Conservation (phyloP, 768 basidiomycete species). For the Neoboletus magnificus region DNA sequence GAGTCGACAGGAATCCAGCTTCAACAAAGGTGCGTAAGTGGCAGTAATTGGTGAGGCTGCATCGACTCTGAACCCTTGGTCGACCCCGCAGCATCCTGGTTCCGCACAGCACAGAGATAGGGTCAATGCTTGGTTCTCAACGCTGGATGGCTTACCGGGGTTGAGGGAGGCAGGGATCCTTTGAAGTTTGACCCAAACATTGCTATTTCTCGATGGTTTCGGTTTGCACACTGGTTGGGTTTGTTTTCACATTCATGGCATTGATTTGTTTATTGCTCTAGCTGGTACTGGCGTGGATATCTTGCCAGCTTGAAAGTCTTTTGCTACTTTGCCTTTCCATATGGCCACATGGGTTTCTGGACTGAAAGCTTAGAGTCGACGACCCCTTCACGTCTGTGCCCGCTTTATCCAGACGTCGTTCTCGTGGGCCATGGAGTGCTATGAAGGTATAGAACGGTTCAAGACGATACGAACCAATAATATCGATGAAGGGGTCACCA, state of each 20-base stretch:
- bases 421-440: not conserved
- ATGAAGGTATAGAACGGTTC: not conserved
- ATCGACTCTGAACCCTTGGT: not conserved
- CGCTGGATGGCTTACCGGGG: constrained; percentile 6
- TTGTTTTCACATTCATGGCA: not conserved
- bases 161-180: constrained; percentile 6
- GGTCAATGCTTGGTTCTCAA: not conserved
- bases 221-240: not conserved
- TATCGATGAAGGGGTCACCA: not conserved
- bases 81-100: not conserved
- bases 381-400: not conserved
- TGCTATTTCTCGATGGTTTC: not conserved
- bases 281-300: not conserved
- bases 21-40: constrained; percentile 17
- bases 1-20: not conserved
- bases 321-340: not conserved
- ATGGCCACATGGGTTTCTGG: not conserved
- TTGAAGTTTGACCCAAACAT: not conserved
- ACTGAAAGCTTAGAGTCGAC: not conserved
- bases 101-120: not conserved
- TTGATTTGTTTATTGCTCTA: not conserved
- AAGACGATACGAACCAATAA: not conserved
- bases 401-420: not conserved
- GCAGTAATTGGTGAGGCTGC: not conserved
- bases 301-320: not conserved